Percentiles rank a stretch among this genome's conserved stretches.
phyloP scores from a whole-genome alignment of 495 filamentous ascomycete genomes.

The Penicillium diatomitis region DNA sequence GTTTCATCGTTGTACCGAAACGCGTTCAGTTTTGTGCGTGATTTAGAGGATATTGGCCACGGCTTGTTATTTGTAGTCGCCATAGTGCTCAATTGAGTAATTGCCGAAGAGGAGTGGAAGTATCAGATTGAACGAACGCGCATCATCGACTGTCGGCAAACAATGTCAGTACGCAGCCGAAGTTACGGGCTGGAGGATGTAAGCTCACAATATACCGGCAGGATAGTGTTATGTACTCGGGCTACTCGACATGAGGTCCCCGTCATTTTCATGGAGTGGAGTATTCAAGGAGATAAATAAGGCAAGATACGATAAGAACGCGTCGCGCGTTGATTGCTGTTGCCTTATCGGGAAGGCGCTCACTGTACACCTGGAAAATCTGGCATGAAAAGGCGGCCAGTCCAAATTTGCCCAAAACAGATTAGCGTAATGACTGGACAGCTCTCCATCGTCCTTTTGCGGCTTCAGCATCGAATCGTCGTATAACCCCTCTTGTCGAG shows the following conservation, averaged over 20 bases:
- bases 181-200: too few species aligned
- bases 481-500: constrained; percentile 24
- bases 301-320: constrained; percentile 24
- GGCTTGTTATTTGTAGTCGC: constrained; percentile 15
- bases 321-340: constrained; percentile 27
- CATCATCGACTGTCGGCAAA: constrained; percentile 14
- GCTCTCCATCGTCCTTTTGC: constrained; percentile 36
- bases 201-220: too few species aligned
- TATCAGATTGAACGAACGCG: constrained; percentile 15
- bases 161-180: constrained; percentile 9
- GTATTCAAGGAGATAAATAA: constrained; percentile 1
- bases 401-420: constrained; percentile 20
- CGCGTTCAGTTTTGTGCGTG: constrained; percentile 49
- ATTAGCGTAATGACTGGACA: constrained; percentile 28
- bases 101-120: constrained; percentile 2
- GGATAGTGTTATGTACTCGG: too few species aligned
- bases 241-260: too few species aligned
- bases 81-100: constrained; percentile 12
- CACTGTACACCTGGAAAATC: constrained; percentile 6
- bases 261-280: neutral
- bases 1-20: constrained; percentile 40
- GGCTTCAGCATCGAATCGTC: constrained; percentile 39
- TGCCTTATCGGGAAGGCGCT: constrained; percentile 21
- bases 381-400: constrained; percentile 24
- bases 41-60: constrained; percentile 40